Conservation (phyloP, 129 eudicot species). For the Sambucus nigra region DNA sequence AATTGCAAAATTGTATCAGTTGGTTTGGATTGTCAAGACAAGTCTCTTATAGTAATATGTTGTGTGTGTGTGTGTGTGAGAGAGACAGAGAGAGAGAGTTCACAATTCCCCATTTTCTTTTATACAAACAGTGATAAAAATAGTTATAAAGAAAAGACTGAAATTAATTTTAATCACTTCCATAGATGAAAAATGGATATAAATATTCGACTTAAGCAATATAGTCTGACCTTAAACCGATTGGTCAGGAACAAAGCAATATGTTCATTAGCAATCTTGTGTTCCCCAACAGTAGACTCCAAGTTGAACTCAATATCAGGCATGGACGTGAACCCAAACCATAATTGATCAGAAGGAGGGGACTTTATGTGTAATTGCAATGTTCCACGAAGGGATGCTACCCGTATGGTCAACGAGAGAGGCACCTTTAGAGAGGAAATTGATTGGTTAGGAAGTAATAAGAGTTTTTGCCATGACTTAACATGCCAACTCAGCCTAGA, state of each 20-base stretch:
- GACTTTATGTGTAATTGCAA: conserved; percentile 66
- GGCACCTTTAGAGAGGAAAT: conserved; percentile 52
- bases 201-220: background rate
- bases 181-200: background rate
- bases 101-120: too few relatives aligned
- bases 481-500: background rate
- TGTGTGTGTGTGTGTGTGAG: too few relatives aligned
- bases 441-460: background rate
- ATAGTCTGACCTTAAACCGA: conserved; percentile 71
- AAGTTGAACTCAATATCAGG: conserved; percentile 73
- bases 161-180: background rate
- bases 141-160: too few relatives aligned
- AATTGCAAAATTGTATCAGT: too few relatives aligned
- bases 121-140: too few relatives aligned
- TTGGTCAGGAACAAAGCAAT: conserved; percentile 63
- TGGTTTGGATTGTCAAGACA: too few relatives aligned
- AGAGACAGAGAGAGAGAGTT: too few relatives aligned
- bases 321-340: conserved; percentile 85
- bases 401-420: conserved; percentile 56
- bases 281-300: conserved; percentile 82
- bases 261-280: conserved; percentile 70
- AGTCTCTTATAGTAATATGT: too few relatives aligned
- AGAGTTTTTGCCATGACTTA: background rate
- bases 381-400: conserved; percentile 72
- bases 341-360: conserved; percentile 90